Evolutionary conservation across 192 early-diverging fungal genomes (phyloP).

Genomic region (Backusella macrospora): DNA sequence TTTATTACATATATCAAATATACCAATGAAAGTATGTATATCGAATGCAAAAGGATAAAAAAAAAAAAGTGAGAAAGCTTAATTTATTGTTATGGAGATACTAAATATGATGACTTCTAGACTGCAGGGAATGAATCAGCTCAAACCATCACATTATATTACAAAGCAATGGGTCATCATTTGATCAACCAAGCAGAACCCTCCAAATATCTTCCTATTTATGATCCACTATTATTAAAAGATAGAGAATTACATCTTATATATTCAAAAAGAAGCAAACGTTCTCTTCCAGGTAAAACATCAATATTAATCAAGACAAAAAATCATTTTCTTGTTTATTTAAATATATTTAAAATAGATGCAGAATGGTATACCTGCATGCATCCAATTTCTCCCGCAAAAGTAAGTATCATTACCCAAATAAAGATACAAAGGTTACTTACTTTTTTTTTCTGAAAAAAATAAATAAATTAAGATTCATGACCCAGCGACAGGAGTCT

Average conservation of each 20-base stretch:
- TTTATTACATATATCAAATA: constrained; percentile 16
- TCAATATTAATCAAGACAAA: not conserved
- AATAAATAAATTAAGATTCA: not conserved
- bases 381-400: constrained; percentile 22
- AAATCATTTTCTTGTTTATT: not conserved
- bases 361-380: constrained; percentile 28
- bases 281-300: constrained; percentile 22
- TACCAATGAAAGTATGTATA: constrained; percentile 28
- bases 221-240: constrained; percentile 16
- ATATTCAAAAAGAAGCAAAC: constrained; percentile 23
- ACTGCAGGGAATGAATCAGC: constrained; percentile 16
- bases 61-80: not conserved
- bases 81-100: not conserved
- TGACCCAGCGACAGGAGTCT: constrained; percentile 22
- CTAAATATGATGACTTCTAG: not conserved
- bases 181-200: constrained; percentile 18
- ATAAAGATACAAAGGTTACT: constrained; percentile 7
- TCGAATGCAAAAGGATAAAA: too few relatives aligned
- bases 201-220: not conserved
- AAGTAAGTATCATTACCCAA: constrained; percentile 14
- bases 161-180: constrained; percentile 12
- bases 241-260: constrained; percentile 8
- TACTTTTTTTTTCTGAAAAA: not conserved
- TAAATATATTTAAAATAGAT: constrained; percentile 10
- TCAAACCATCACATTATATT: constrained; percentile 20